Evolutionary conservation across 108 stramenopile species (phyloP).

Genomic region (Mediolabrus comicus): DNA sequence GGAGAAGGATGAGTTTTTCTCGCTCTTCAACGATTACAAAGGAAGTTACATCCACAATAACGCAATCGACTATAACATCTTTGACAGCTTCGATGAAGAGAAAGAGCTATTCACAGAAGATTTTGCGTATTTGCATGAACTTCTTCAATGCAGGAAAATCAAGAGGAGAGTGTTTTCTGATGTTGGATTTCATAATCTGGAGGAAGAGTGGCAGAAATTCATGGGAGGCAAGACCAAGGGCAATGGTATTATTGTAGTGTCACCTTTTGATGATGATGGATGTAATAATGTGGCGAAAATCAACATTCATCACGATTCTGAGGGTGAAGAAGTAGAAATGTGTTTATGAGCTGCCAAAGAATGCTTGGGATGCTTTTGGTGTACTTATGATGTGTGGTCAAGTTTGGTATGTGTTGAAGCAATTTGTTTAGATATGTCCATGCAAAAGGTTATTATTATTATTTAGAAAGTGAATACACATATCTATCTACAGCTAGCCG

Average conservation of each 20-base stretch:
- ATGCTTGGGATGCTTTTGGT: too few species aligned
- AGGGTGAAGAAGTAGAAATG: too few species aligned
- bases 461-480: too few species aligned
- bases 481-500: too few species aligned
- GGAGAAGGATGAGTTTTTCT: background rate
- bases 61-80: background rate
- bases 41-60: background rate
- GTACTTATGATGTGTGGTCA: too few species aligned
- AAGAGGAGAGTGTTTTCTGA: background rate
- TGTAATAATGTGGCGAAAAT: slow-evolving; percentile 1
- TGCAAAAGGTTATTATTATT: too few species aligned
- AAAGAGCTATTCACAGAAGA: background rate
- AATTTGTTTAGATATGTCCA: too few species aligned
- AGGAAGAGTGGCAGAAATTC: slow-evolving; percentile 47
- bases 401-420: too few species aligned
- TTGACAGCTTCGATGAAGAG: background rate
- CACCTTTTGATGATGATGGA: slow-evolving; percentile 51
- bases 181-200: background rate
- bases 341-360: too few species aligned
- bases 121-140: background rate
- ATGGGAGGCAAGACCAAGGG: slow-evolving; percentile 51
- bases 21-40: background rate
- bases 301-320: too few species aligned
- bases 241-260: slow-evolving; percentile 45
- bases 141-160: background rate